Base-by-base conservation (phyloP, 2,329 filamentous ascomycete genomes). In the Biscogniauxia sp. region DNA sequence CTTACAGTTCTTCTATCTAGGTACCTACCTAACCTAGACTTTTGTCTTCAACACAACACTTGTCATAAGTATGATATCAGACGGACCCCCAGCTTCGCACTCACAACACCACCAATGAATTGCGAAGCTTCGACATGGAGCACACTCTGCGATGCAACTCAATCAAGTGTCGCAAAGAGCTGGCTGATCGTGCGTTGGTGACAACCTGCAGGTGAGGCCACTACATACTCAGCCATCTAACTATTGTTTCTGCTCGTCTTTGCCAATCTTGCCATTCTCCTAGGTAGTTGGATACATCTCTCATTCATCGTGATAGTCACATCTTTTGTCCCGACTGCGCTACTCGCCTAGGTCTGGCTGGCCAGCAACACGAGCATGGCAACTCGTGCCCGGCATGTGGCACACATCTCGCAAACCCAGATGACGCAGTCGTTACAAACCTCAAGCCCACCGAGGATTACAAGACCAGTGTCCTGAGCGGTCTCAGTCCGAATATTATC, bases 371-470 rank as follows among this genome's bases (percentile, higher is more conserved):
- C 51, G 79, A 81, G 28, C 77, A 82, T 60, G 80, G 83, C 51
- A 77, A 72, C 55, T 69, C 77, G 1, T 98, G 93, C 72, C 93
- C 92, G 57, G 91, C 90, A 25, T 98, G 94, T 71, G 80, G 85
- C 37, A 83, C 86, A 2, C 80, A 81, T 8, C 82, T 97, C 2
- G 77, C 79, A 7, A 90, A 88, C 64, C 86, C 86, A 0, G 90
- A 96, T 67, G 92, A 96, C 77, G 90, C 88, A 3, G 86, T 90
- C 9, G 80, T 88, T 20, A 84, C 88, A 0, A 83, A 87, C 28
- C 80, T 97, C 50, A 90, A 88, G 62, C 92, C 92, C 0, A 88
- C 87, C 0, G 93, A 97, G 69, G 92, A 96, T 66, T 96, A 95
- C 80, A 96, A 96, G 75, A 92, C 91, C 0, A 93, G 88, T 62